Conservation (phyloP, 441 rosid genomes). For the Pelargonium australe region DNA sequence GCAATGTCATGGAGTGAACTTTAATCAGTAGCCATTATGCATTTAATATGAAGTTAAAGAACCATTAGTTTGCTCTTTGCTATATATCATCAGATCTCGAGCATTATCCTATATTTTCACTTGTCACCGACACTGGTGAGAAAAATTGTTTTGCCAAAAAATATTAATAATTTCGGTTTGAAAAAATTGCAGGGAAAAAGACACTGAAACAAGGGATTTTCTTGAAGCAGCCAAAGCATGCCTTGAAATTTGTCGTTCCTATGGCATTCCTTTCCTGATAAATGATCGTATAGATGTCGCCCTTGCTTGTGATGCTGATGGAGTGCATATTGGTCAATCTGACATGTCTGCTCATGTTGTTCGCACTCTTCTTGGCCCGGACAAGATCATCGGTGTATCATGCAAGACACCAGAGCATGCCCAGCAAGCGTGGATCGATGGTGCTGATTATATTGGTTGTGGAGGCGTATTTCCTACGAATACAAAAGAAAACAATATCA, state of each 20-base stretch:
- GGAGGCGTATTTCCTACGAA: conserved; percentile 78
- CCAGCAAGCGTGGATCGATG: conserved; percentile 72
- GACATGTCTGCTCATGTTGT: conserved; percentile 63
- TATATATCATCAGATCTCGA: too few relatives aligned
- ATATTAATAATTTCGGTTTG: too few relatives aligned
- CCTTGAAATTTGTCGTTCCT: conserved; percentile 47
- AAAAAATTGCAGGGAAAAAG: conserved; percentile 55
- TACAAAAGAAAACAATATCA: conserved; percentile 64
- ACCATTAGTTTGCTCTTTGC: too few relatives aligned
- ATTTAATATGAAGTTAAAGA: too few relatives aligned
- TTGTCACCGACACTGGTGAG: too few relatives aligned
- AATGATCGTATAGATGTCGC: conserved; percentile 86
- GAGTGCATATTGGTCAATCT: conserved; percentile 87
- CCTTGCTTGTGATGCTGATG: conserved; percentile 77
- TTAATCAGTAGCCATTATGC: too few relatives aligned
- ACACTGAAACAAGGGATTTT: conserved; percentile 54
- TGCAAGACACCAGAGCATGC: conserved; percentile 89
- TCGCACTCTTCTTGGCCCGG: conserved; percentile 74
- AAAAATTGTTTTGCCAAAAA: too few relatives aligned
- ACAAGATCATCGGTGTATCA: conserved; percentile 77
- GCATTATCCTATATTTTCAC: too few relatives aligned
- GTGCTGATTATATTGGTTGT: conserved; percentile 85
- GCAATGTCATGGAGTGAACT: too few relatives aligned
- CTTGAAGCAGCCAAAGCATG: conserved; percentile 70
- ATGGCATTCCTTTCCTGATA: conserved; percentile 62